Base-by-base conservation (phyloP, 805 yeast genomes). In the Tetrapisispora iriomotensis region DNA sequence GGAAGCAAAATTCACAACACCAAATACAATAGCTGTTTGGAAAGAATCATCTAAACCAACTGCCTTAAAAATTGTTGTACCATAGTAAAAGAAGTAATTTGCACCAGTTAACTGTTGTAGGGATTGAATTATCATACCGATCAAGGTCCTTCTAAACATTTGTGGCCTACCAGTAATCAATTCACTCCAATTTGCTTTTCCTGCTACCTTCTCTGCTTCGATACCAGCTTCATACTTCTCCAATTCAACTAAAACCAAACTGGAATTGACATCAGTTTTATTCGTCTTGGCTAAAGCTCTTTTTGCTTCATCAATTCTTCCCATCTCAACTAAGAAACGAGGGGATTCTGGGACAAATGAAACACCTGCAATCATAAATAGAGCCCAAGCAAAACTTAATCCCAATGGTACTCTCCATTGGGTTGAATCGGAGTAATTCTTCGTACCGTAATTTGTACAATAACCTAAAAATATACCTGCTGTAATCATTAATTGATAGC, bases 371-470 rank as follows among this genome's bases (percentile, higher is more conserved):
- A 65, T 53, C 66, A 66, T 58, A 39, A 64, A 49, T 30, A 67
- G 28, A 18, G 71, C 71, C 74, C 74, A 73, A 22, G 68, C 66
- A 50, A 72, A 72, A 51, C 70, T 66, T 44, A 77, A 60, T 42
- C 82, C 82, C 54, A 81, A 66, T 40, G 83, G 84, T 46, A 81
- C 71, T 71, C 88, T 77, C 87, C 87, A 81, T 65, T 77, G 82
- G 12, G 62, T 85, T 24, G 60, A 53, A 79, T 54, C 45, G 6
- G 43, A 33, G 44, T 59, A 59, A 20, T 48, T 51, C 39, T 58
- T 60, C 14, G 62, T 76, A 61, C 87, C 88, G 58, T 71, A 82
- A 43, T 76, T 77, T 35, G 79, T 68, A 64, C 86, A 79, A 70
- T 79, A 79, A 58, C 87, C 90, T 49, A 82, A 65, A 64, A 81